Base-by-base conservation (phyloP, 2,329 filamentous ascomycete species). In the Sclerotinia trifoliorum region DNA sequence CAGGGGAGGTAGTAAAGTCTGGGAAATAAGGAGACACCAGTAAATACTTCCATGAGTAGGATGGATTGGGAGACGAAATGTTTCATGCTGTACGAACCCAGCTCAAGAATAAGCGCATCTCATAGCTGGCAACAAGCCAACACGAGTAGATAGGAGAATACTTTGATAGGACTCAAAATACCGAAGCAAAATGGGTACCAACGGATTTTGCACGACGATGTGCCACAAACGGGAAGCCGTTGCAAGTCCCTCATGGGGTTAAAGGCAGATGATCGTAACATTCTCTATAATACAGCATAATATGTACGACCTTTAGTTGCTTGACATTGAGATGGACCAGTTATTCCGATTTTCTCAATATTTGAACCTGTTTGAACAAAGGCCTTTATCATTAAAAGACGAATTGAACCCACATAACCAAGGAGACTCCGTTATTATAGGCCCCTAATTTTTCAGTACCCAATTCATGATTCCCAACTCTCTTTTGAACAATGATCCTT, bases 281-380 rank as follows among this genome's bases (percentile, higher is more conserved):
- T 56, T 65, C 19, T 56, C n/a, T 56, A 19, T 56, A 32, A 44
- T 56, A 10, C 8, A 24, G 4, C 19, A 52, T 6, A 52, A 51
- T 62, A 51, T 42, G 46, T 21, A 51, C 11, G 60, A 21, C 15
- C 32, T 63, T 26, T 15, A 17, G 35, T 15, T 11, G 6, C 32
- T 19, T 5, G 4, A 21, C 6, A 51, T 51, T 51, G 60, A 63
- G 46, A 51, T 63, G 32, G 46, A 19, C 60, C 2, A 42, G 39
- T 51, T 13, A 35, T 10, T 51, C n/a, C 24, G 49, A 65, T 44
- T 29, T 15, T 44, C 62, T 65, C 35, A 55, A 32, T 29, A 63
- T 8, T 15, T 32, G 39, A 15, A 5, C 15, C n/a, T 17, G 21
- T 19, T 15, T 24, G 2, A 24, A 24, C 21, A 62, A 62, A 35